A percentile compares a stretch with the other conserved stretches of the same genome.
phyloP scores from a whole-genome alignment of 1,284 basidiomycete species.

The Cutaneotrichosporon sp. region DNA sequence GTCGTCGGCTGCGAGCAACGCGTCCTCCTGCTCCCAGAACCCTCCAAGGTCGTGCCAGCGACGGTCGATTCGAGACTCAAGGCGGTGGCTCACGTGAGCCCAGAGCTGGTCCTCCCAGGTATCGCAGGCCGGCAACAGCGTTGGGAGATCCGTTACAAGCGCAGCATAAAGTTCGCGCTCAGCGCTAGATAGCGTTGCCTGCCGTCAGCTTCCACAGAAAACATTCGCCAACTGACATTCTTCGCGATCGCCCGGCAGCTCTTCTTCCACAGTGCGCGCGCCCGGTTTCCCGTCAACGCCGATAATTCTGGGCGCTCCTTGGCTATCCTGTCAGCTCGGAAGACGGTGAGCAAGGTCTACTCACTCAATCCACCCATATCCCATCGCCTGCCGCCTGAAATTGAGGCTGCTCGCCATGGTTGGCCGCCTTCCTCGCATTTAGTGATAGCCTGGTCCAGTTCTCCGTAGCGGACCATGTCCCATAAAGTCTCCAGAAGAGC shows the following conservation, averaged over 20 bases:
- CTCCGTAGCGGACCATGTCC: constrained; percentile 54
- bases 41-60: constrained; percentile 43
- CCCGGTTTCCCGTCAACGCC: constrained; percentile 58
- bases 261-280: constrained; percentile 75
- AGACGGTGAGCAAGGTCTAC: background rate
- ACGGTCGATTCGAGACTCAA: constrained; percentile 58
- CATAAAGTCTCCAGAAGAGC: constrained; percentile 42
- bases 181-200: constrained; percentile 64
- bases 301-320: constrained; percentile 45
- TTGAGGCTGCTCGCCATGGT: constrained; percentile 63
- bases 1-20: constrained; percentile 26
- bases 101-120: constrained; percentile 95
- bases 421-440: constrained; percentile 78
- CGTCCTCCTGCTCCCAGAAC: constrained; percentile 46
- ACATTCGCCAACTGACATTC: constrained; percentile 54
- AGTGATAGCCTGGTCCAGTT: constrained; percentile 74
- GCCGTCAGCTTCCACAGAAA: background rate
- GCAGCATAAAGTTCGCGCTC: constrained; percentile 85
- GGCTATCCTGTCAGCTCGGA: constrained; percentile 29
- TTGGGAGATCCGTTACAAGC: constrained; percentile 72
- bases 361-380: constrained; percentile 42
- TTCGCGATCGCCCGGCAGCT: constrained; percentile 72
- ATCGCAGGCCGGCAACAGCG: constrained; percentile 69
- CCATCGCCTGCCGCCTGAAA: constrained; percentile 50
- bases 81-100: constrained; percentile 79